Base-by-base conservation (phyloP, 2,329 filamentous ascomycete genomes). In the Penicillium sp. region DNA sequence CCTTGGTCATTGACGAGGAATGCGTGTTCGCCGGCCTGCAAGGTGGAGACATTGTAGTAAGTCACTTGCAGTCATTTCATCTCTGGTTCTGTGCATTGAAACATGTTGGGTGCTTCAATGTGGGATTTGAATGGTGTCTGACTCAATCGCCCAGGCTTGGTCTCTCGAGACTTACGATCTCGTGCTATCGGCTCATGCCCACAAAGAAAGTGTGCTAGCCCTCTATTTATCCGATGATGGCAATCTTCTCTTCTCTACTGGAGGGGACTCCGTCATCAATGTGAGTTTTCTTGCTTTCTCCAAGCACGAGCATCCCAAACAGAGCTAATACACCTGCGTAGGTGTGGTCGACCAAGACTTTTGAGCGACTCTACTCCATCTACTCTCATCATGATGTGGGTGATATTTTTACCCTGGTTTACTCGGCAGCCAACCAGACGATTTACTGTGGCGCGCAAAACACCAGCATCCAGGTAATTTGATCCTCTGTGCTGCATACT, bases 361-460 rank as follows among this genome's bases (percentile, higher is more conserved):
- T 95, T 63, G 78, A 77, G 40, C 82, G 86, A 18, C 75, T 93
- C 1, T 93, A 90, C 70, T 88, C 93, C 48, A 86, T 97, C 47
- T 94, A 94, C 72, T 94, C 89, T 48, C 84, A 84, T 33, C 91
- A 94, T 66, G 93, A 97, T 56, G 86, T 95, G 27, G 93, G 93
- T 44, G 93, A 98, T 69, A 81, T 98, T 43, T 97, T 97, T 64
- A 94, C 88, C 54, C 83, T 95, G n/a, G 85, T 84, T 1, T 96
- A 94, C 65, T 95, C 89, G 3, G 71, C 81, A 5, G 77, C 81
- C 51, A 75, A 87, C 56, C 79, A 91, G 52, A 94, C 86, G 0
- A 77, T 95, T 3, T 97, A 95, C 63, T 79, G 95, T 29, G 93
- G 93, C 41, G 87, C 89, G 1, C 93, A 97, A 62, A 96, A 97